Conservation (phyloP, 257 asterid species). For the Ilex aquifolium region DNA sequence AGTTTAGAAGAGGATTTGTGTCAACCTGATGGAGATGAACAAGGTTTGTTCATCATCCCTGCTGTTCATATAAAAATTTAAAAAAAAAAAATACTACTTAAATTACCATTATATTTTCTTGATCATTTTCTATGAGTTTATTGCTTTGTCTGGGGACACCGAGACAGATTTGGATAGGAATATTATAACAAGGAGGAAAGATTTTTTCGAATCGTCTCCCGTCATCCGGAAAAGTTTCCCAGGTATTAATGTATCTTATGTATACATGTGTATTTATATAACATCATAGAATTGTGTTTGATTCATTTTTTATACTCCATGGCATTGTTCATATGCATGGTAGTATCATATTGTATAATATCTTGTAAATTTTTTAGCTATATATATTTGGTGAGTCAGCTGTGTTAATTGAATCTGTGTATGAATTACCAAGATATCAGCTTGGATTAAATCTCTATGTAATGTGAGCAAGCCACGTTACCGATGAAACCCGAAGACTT, state of each 20-base stretch:
- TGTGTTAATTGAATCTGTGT: background rate
- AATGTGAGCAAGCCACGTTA: constrained; percentile 28
- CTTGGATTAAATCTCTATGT: constrained; percentile 11
- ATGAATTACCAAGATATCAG: background rate
- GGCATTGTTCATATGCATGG: constrained; percentile 26
- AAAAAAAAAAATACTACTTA: background rate
- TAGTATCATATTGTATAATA: background rate
- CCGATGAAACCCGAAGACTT: constrained; percentile 2
- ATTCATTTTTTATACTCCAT: background rate
- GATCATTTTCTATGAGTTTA: background rate
- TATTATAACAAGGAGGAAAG: constrained; percentile 34
- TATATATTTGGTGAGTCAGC: background rate
- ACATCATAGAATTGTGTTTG: background rate
- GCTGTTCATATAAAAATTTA: background rate
- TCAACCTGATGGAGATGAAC: constrained; percentile 34
- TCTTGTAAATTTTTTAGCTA: background rate
- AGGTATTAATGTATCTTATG: constrained; percentile 23
- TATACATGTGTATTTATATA: too few relatives aligned
- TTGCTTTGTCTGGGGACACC: constrained; percentile 23
- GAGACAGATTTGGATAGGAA: constrained; percentile 29
- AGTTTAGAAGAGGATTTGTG: constrained; percentile 46
- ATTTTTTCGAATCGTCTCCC: constrained; percentile 36
- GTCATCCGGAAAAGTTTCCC: constrained; percentile 22
- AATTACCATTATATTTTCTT: background rate
- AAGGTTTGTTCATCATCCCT: constrained; percentile 22